phyloP scores from a whole-genome alignment of 345 rosid species.

The Psidium friedrichsthalianum region DNA sequence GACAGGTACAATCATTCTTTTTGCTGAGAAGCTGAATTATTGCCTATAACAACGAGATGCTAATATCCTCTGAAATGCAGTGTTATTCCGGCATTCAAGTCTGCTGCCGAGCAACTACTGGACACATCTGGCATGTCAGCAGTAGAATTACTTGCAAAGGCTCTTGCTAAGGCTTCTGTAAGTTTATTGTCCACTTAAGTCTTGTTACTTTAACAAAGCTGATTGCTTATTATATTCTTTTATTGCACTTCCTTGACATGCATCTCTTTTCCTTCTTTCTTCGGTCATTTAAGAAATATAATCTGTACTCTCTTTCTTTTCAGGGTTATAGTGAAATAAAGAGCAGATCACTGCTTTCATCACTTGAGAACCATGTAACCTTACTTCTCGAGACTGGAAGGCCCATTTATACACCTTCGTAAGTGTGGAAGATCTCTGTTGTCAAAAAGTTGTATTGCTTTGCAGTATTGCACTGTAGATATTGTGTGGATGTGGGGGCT shows the following conservation, averaged over 20 bases:
- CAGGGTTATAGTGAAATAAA: slow-evolving; percentile 90
- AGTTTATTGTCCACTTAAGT: slow-evolving; percentile 4
- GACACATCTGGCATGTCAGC: slow-evolving; percentile 66
- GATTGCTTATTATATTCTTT: not conserved
- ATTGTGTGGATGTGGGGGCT: not conserved
- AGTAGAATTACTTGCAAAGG: slow-evolving; percentile 79
- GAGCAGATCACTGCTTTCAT: slow-evolving; percentile 76
- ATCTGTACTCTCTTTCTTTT: not conserved
- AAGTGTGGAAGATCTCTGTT: slow-evolving; percentile 12
- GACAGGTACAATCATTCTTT: slow-evolving; percentile 48
- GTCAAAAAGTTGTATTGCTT: not conserved
- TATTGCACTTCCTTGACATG: not conserved
- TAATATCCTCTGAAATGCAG: slow-evolving; percentile 29
- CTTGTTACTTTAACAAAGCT: not conserved
- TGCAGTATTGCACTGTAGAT: not conserved
- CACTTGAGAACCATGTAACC: slow-evolving; percentile 86
- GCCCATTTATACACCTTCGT: slow-evolving; percentile 67
- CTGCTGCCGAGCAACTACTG: slow-evolving; percentile 69
- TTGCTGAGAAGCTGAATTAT: not conserved
- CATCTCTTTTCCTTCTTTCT: not conserved
- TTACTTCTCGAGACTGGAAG: slow-evolving; percentile 66
- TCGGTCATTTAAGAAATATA: not conserved
- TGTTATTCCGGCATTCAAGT: slow-evolving; percentile 78
- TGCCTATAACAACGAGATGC: not conserved
- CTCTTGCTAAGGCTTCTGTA: slow-evolving; percentile 89